Percentiles rank a stretch among this genome's conserved stretches.
Conservation (phyloP, 208 protist species). For the Crithidia thermophila region DNA sequence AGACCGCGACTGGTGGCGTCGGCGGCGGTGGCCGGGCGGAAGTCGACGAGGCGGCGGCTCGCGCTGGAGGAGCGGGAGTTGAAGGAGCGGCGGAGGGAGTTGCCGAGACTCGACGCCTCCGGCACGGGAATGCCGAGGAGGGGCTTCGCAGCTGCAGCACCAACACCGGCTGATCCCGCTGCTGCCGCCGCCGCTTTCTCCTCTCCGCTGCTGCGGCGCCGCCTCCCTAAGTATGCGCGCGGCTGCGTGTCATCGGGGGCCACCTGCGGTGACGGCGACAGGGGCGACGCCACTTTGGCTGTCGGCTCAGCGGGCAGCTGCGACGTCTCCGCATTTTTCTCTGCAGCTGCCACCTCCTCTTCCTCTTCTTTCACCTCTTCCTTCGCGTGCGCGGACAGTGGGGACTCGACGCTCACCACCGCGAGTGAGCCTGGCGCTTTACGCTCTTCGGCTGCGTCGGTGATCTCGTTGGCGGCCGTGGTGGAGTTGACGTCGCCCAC, state of each 20-base stretch:
- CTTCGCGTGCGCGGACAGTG: background rate
- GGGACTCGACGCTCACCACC: too few relatives aligned
- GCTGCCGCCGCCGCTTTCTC: background rate
- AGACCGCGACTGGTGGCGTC: constrained; percentile 14
- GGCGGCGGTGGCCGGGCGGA: background rate
- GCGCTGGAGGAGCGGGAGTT: constrained; percentile 25
- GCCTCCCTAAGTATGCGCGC: constrained; percentile 13
- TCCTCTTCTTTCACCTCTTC: background rate
- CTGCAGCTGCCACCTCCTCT: background rate
- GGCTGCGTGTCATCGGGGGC: background rate
- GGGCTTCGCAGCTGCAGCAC: background rate
- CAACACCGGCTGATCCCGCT: background rate
- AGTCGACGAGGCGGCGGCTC: constrained; percentile 28
- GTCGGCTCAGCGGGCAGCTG: too few relatives aligned
- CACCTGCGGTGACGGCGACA: too few relatives aligned
- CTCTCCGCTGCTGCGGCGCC: background rate
- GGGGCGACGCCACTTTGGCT: too few relatives aligned
- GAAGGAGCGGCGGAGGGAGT: constrained; percentile 24
- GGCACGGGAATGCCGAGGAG: constrained; percentile 21
- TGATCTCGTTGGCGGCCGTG: background rate
- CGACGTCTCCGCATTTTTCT: too few relatives aligned
- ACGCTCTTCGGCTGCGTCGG: too few relatives aligned
- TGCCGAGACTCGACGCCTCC: constrained; percentile 9
- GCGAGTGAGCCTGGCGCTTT: too few relatives aligned
- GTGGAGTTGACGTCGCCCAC: constrained; percentile 5